Evolutionary conservation across 2,329 filamentous ascomycete genomes (phyloP), one percentile per base, ranked within the genome.

Genomic region (Fusarium paranaense): DNA sequence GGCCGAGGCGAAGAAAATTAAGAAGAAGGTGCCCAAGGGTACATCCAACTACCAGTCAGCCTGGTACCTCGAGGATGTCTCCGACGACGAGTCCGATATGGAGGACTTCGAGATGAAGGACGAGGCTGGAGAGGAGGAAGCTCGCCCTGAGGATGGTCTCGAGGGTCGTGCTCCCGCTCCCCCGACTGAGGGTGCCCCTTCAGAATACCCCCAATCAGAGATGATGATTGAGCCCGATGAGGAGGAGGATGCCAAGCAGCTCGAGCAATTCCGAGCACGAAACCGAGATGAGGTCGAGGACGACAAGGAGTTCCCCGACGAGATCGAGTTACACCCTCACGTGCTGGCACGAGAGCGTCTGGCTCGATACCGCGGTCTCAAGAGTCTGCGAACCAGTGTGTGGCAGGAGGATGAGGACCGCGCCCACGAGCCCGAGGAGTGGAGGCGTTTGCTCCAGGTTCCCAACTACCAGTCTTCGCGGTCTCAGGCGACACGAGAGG

Each of bases 41-140:
- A 99, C 97, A 3, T 98, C 97, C 42, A 91, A 92, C 65, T 98
- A 98, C 83, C 97, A 99, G 84, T 90, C 95, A 25, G 95, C 96
- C 11, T 99, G 97, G 97, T 98, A 94, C 80, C 85, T 99, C 38
- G 90, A 90, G 64, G 92, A 95, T 69, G 88, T 95, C 25, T 97
- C 94, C 0, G 94, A 90, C 80, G 97, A 94, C 0, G 96, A 93
- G 47, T 98, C 95, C 1, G 96, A 98, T 78, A 86, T 95, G 74
- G 94, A 94, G 57, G 91, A 93, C 70, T 83, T 86, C 20, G 89
- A 91, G 35, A 86, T 88, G 83, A 81, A 86, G 58, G 92, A 94
- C 56, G 84, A 85, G 72, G 79, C 86, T 40, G 88, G 90, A 1
- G 89, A 89, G 16, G 84, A 86, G 2, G 86, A 88, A 27, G 88